These are phyloP conservation scores for Wickerhamomyces sydowiorum DNA, from an alignment of 805 yeast species.

Conservation along the genomic window DNA sequence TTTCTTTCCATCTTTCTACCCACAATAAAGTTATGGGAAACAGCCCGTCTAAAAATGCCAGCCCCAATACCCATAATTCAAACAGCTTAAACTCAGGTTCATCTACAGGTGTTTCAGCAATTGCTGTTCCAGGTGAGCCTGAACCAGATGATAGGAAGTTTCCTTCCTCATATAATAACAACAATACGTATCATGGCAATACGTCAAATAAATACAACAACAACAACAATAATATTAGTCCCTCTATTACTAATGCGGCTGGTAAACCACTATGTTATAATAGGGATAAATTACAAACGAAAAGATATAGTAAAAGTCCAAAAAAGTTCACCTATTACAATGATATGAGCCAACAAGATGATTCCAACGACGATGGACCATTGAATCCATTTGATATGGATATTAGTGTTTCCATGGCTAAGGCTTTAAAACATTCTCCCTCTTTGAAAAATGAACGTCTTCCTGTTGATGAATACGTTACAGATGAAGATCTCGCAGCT, in stretches of 20 bases:
- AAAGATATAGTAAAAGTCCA: conserved; percentile 16
- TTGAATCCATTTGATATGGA: conserved; percentile 24
- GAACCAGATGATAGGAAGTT: conserved; percentile 45
- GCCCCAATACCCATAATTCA: conserved; percentile 29
- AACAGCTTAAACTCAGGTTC: conserved; percentile 24
- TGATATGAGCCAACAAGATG: neutral
- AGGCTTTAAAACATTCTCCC: conserved; percentile 20
- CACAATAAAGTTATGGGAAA: conserved; percentile 46
- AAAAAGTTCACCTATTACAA: conserved; percentile 6
- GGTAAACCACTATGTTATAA: conserved; percentile 5
- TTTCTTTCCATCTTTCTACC: neutral
- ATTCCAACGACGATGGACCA: conserved; percentile 1
- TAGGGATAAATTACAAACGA: conserved; percentile 7
- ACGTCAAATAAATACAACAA: conserved; percentile 2
- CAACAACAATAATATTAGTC: conserved; percentile 3
- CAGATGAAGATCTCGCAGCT: conserved; percentile 1
- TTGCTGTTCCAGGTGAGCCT: conserved; percentile 31
- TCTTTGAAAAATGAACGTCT: neutral
- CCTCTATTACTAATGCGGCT: no score
- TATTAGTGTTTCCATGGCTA: conserved; percentile 28
- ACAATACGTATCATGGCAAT: neutral
- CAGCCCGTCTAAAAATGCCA: conserved; percentile 50
- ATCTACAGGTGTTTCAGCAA: conserved; percentile 13
- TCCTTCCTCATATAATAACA: conserved; percentile 28
- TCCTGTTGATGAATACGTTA: neutral